Base-by-base conservation (phyloP, 768 basidiomycete genomes). In the Podaxis sp. region DNA sequence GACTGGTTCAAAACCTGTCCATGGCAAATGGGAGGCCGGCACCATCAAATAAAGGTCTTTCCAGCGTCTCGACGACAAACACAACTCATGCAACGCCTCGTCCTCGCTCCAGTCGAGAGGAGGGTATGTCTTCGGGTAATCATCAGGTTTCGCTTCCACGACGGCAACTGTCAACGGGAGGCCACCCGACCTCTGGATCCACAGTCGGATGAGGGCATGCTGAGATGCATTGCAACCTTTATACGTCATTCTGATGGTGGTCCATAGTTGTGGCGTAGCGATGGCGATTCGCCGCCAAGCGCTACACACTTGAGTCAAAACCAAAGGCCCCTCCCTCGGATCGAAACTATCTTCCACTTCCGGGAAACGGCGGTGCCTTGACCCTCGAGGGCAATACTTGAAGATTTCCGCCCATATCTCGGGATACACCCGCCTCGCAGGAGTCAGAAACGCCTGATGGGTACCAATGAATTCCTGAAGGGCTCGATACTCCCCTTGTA, bases 291-390 rank as follows among this genome's bases (percentile, higher is more conserved):
- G 33, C 12, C 65, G 54, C 65, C 65, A 66, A 13, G 59, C 56
- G n/a, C 63, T 64, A 25, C 65, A 66, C 17, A 66, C 60, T 47
- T 61, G 63, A 9, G 65, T 61, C 24, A 66, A 60, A n/a, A 64
- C 41, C 52, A 66, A 29, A 4, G 65, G 65, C 22, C 65, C 65
- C 25, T 52, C 55, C n/a, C 37, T 57, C 6, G 65, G 55, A 41
- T 66, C 63, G 55, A 66, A 66, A n/a, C 59, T 64, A 49, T 66
- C 65, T 29, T 64, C 59, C 33, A 64, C 59, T 27, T 66, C 65
- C 6, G 56, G 9, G 11, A 66, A 53, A 4, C 62, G 65, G n/a
- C 57, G 63, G 27, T 41, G 63, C 19, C 4, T 38, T 17, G 65
- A 60, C 29, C 65, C 65, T 37, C 57, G 49, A 27, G 63, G 59